Base-by-base conservation (phyloP, 768 basidiomycete species). In the Xerocomus potaroensis region DNA sequence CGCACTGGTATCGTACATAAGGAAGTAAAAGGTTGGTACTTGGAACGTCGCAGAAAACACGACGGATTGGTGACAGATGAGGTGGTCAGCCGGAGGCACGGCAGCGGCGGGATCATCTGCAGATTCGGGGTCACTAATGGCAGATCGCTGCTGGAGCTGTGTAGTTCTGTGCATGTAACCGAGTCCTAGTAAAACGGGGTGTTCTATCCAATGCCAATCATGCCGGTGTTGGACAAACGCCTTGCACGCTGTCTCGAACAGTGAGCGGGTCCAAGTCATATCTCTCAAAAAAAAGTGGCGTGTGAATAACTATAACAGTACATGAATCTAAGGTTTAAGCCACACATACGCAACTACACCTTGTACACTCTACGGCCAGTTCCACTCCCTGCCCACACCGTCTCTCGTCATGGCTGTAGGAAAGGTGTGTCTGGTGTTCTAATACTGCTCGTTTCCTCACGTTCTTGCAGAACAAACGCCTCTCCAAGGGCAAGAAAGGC, bases 401-500 rank as follows among this genome's bases (percentile, higher is more conserved):
- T 65, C 58, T 62, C 68, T 64, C 72, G 69, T 58, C 67, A 91
- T 91, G 89, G 89, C 88, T 67, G 89, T 91, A 74, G 88, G 88
- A 70, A 91, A 90, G 81, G 88, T 87, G 53, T 41, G 80, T 67
- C 24, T 30, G 22, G 3, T 21, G 7, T 39, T 12, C 14, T 22
- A 8, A 7, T 10, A 4, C 16, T 34, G 12, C 37, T 18, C 19
- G 35, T 41, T 14, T 9, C 19, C 48, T 56, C 21, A 55, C 33
- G 8, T 40, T 30, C 34, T 12, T 40, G 12, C 58, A 98, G 91
- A 98, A 97, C 78, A 99, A 99, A 76, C 85, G 92, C 68, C 81
- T 94, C 60, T 93, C 92, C 41, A 96, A 96, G 77, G 92, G 92
- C 63, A 94, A 94, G 82, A 94, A 94, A 78, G 92, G 91, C 69